These are phyloP conservation scores for Lecanicillium sp. DNA, from an alignment of 2,329 filamentous ascomycete genomes.

Conservation along the genomic window DNA sequence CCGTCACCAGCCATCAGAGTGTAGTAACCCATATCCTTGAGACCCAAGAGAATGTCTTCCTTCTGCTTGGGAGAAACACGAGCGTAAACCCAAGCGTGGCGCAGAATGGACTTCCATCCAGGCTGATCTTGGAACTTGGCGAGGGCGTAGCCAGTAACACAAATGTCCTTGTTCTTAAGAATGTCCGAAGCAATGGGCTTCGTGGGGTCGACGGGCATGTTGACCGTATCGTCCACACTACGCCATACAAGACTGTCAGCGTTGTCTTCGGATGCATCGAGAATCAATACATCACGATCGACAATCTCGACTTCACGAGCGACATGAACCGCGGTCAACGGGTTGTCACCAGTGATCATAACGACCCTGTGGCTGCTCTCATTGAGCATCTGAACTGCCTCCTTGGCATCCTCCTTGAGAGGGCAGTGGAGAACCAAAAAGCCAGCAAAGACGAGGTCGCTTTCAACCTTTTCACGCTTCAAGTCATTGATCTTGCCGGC, in stretches of 20 bases:
- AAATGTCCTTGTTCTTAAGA: constrained; percentile 79
- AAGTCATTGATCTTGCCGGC: constrained; percentile 84
- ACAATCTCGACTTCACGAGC: constrained; percentile 95
- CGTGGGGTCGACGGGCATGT: constrained; percentile 76
- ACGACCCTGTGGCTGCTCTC: constrained; percentile 97
- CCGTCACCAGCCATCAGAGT: constrained; percentile 98
- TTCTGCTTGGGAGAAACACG: constrained; percentile 98
- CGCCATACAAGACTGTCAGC: constrained; percentile 85
- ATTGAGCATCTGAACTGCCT: constrained; percentile 92
- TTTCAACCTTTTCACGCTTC: constrained; percentile 87
- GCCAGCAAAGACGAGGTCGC: constrained; percentile 78
- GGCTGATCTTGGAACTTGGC: constrained; percentile 77
- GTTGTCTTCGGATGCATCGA: constrained; percentile 91
- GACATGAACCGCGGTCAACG: constrained; percentile 91
- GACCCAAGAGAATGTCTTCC: constrained; percentile 92
- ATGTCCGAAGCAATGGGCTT: constrained; percentile 76
- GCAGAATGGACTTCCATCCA: constrained; percentile 69
- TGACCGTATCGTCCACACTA: constrained; percentile 84
- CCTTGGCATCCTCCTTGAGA: constrained; percentile 90
- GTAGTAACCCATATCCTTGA: constrained; percentile 95
- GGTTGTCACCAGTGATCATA: constrained; percentile 99
- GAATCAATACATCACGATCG: constrained; percentile 86
- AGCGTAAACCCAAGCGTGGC: constrained; percentile 94
- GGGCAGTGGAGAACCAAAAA: constrained; percentile 95
- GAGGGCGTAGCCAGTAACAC: constrained; percentile 90